phyloP scores from a whole-genome alignment of 495 filamentous ascomycete species.

The Arthonia radiata region DNA sequence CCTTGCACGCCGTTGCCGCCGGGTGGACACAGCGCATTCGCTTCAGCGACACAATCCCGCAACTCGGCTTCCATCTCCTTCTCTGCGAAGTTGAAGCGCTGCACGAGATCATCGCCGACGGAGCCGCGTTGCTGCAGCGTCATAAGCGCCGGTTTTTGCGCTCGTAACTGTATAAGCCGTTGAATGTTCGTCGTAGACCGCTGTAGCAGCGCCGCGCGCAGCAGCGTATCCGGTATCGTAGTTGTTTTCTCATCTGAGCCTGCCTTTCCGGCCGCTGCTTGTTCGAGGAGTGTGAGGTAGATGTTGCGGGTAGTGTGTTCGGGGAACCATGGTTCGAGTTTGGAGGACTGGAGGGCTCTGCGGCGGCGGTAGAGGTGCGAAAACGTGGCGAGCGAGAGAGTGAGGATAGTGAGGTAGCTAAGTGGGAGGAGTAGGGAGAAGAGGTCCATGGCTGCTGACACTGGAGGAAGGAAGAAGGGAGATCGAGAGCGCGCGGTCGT shows the following conservation, averaged over 20 bases:
- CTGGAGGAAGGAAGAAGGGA: no score
- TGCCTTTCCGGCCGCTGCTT: conserved; percentile 30
- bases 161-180: conserved; percentile 63
- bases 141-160: conserved; percentile 62
- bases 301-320: neutral
- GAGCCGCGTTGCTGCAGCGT: conserved; percentile 66
- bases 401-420: conserved; percentile 64
- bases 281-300: conserved; percentile 52
- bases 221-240: conserved; percentile 56
- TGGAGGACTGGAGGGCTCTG: conserved; percentile 35
- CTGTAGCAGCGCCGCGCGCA: conserved; percentile 75
- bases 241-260: conserved; percentile 39
- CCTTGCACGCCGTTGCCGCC: conserved; percentile 64
- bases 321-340: neutral
- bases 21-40: conserved; percentile 11
- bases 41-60: conserved; percentile 79
- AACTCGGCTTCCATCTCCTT: conserved; percentile 96
- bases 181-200: conserved; percentile 80
- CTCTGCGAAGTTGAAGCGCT: conserved; percentile 71
- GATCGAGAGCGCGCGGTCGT: no score
- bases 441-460: conserved; percentile 38
- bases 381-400: conserved; percentile 76
- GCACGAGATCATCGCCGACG: conserved; percentile 91
- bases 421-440: conserved; percentile 55
- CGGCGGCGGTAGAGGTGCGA: conserved; percentile 79